Evolutionary conservation across 2,329 filamentous ascomycete species (phyloP).

Genomic region (Cladophialophora immunda): DNA sequence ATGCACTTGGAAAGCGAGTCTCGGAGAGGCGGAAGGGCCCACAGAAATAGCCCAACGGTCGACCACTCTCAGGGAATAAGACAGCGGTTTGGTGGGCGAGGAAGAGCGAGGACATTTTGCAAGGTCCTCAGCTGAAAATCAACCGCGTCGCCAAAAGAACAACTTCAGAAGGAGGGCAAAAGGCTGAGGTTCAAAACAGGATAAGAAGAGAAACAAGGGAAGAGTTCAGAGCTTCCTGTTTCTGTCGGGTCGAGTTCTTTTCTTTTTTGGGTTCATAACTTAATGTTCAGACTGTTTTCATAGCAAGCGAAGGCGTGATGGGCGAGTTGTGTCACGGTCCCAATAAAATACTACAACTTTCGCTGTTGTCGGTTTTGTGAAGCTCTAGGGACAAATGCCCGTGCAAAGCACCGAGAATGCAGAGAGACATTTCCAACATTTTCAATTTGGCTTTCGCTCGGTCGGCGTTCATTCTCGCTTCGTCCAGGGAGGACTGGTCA

Average conservation of each 20-base stretch:
- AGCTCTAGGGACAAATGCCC: neutral
- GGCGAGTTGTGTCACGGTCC: neutral
- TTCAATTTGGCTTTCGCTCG: neutral
- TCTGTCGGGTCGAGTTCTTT: neutral
- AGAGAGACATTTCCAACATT: slow-evolving; percentile 1
- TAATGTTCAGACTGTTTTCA: slow-evolving; percentile 11
- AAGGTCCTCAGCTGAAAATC: neutral
- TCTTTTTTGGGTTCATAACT: neutral
- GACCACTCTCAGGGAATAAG: neutral
- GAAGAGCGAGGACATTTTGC: neutral
- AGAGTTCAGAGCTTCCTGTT: neutral
- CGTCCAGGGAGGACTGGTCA: neutral
- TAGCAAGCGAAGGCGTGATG: slow-evolving; percentile 29
- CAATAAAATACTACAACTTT: neutral
- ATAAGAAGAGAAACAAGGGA: neutral
- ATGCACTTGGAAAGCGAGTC: neutral
- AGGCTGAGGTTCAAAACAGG: neutral
- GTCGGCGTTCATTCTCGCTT: neutral
- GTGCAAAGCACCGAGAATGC: neutral
- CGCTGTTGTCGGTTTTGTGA: neutral
- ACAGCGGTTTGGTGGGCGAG: neutral
- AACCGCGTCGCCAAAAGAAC: neutral
- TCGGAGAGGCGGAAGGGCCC: neutral
- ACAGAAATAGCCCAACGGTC: neutral
- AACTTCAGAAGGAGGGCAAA: neutral